A percentile compares a stretch with the other conserved stretches of the same genome.
Conservation (phyloP, 805 yeast genomes). For the Barnettozyma salicaria region DNA sequence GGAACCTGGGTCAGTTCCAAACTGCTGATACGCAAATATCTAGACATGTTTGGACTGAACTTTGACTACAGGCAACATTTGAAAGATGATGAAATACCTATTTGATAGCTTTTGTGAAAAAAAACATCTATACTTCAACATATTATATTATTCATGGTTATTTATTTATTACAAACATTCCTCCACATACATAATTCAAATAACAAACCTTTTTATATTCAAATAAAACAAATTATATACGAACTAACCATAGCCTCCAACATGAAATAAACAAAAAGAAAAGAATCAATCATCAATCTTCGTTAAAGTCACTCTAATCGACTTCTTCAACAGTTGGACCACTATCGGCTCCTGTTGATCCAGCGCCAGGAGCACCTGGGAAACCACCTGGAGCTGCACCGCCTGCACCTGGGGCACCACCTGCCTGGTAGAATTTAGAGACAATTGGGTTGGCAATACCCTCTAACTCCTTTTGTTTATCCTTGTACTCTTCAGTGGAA, state of each 20-base stretch:
- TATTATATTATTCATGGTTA: too few relatives aligned
- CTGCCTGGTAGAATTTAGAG: conserved; percentile 90
- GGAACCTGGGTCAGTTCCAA: conserved; percentile 11
- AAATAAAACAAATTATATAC: too few relatives aligned
- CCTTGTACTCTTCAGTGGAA: conserved; percentile 85
- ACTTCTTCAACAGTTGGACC: conserved; percentile 82
- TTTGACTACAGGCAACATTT: conserved; percentile 22
- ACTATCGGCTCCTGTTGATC: conserved; percentile 45
- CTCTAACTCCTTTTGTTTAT: conserved; percentile 95
- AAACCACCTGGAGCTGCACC: conserved; percentile 56
- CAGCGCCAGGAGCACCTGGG: conserved; percentile 54
- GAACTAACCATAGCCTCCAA: too few relatives aligned
- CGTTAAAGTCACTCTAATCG: conserved; percentile 34
- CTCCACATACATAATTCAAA: conserved; percentile 1
- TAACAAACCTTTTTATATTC: not conserved
- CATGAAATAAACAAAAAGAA: not conserved
- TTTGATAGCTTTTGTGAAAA: not conserved
- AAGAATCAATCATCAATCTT: not conserved
- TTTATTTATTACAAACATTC: not conserved
- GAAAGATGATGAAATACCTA: conserved; percentile 8
- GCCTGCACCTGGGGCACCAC: conserved; percentile 77
- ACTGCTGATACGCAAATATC: conserved; percentile 13
- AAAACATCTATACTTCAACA: not conserved
- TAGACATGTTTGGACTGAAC: conserved; percentile 18
- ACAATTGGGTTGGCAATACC: conserved; percentile 94